Base-by-base conservation (phyloP, 495 filamentous ascomycete species). In the Hyaloscypha finlandica region DNA sequence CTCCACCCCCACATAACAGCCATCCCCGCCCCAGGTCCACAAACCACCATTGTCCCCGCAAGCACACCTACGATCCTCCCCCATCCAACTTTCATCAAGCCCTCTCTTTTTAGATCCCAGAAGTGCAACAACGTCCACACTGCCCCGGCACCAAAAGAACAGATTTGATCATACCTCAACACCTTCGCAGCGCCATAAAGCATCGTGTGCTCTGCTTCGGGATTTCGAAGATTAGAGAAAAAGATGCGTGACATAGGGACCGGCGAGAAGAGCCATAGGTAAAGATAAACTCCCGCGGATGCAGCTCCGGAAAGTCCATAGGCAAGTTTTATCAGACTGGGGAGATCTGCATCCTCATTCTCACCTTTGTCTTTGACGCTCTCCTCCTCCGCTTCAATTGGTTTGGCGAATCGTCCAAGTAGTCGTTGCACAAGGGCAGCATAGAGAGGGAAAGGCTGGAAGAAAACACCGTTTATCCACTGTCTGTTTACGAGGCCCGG, bases 401-500 rank as follows among this genome's bases (percentile, higher is more conserved):
- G 11, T 45, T 70, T 6, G 65, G 65, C 35, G 11, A 67, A 33
- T 12, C 30, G 59, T 19, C 33, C 11, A 33, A 75, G 29, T 16
- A 64, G 20, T 37, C 66, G 59, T 25, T 77, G 69, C 0, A 78
- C 61, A 52, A 72, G 55, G 59, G 70, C 62, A 52, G 73, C 73
- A 61, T 60, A 69, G 0, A 79, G 29, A 8, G 80, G 79, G 59
- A 76, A 75, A 6, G 69, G 63, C 68, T 81, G 80, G 76, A 77
- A 80, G 20, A 72, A 56, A 55, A 76, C 48, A 12, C 74, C 74
- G 20, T 72, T 75, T 14, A 75, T 53, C 63, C 66, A 68, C 57
- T 78, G 76, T 59, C 62, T 59, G n/a, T 66, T 74, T n/a, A 60
- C 54, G 20, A 68, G 52, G 45, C 62, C 70, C 8, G 77, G 68